Evolutionary conservation across 352 stramenopile genomes (phyloP).

Genomic region (Globisporangium rhizosaccharum): DNA sequence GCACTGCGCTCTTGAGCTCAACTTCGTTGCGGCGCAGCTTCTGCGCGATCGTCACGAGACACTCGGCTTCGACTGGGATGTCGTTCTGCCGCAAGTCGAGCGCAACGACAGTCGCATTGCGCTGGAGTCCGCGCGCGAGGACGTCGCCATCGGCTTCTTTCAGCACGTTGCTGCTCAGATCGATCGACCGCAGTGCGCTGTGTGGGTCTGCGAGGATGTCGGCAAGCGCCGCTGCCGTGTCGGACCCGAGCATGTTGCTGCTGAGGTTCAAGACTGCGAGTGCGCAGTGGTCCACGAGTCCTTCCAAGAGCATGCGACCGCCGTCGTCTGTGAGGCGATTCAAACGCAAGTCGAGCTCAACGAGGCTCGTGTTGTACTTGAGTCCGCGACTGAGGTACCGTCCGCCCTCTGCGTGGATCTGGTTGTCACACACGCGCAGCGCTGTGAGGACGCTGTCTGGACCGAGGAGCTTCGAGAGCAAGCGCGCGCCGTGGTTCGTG

Average conservation of each 20-base stretch:
- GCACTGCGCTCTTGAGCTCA: slow-evolving; percentile 28
- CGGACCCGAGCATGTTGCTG: slow-evolving; percentile 73
- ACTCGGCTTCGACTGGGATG: slow-evolving; percentile 51
- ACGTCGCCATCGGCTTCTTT: slow-evolving; percentile 50
- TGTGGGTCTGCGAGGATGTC: slow-evolving; percentile 68
- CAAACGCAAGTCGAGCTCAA: slow-evolving; percentile 88
- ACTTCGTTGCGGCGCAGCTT: slow-evolving; percentile 74
- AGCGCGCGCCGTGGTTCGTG: slow-evolving; percentile 87
- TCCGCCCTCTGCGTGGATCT: slow-evolving; percentile 90
- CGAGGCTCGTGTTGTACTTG: slow-evolving; percentile 84
- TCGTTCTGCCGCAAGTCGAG: slow-evolving; percentile 82
- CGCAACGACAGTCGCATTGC: slow-evolving; percentile 54
- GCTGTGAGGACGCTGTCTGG: slow-evolving; percentile 86
- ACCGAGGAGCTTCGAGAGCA: slow-evolving; percentile 89
- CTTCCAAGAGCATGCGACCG: slow-evolving; percentile 84
- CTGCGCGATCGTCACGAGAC: slow-evolving; percentile 59
- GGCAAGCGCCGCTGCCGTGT: slow-evolving; percentile 63
- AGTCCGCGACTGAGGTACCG: slow-evolving; percentile 89
- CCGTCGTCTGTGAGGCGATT: slow-evolving; percentile 92
- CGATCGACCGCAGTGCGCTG: slow-evolving; percentile 56
- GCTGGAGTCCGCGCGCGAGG: slow-evolving; percentile 53
- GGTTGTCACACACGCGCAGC: slow-evolving; percentile 90
- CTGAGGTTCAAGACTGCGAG: slow-evolving; percentile 82
- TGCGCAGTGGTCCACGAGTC: slow-evolving; percentile 55
- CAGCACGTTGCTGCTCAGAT: slow-evolving; percentile 82